Evolutionary conservation across 495 filamentous ascomycete species (phyloP).

Genomic region (Neurospora terricola): DNA sequence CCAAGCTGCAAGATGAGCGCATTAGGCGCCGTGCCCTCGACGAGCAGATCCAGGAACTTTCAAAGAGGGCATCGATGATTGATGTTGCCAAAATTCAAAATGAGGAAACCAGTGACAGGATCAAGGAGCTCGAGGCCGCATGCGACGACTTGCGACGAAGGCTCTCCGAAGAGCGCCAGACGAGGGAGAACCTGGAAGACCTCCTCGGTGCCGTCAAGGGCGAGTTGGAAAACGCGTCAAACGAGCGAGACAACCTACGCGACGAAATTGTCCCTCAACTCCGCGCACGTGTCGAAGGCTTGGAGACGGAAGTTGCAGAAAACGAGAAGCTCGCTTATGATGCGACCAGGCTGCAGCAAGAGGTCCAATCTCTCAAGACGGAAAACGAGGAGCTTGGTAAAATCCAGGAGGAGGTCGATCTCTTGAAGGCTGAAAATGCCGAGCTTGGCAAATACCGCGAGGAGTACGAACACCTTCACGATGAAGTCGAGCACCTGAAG

Average conservation of each 20-base stretch:
- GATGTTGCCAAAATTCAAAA: constrained; percentile 38
- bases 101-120: constrained; percentile 39
- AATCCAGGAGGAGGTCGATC: constrained; percentile 1
- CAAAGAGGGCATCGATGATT: constrained; percentile 56
- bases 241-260: constrained; percentile 84
- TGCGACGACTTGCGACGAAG: constrained; percentile 75
- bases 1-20: constrained; percentile 79
- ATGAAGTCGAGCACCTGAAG: no score
- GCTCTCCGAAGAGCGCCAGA: constrained; percentile 72
- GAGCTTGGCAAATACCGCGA: background rate
- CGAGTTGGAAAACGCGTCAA: constrained; percentile 70
- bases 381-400: constrained; percentile 40
- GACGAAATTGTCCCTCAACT: constrained; percentile 76
- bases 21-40: constrained; percentile 63
- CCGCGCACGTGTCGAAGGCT: constrained; percentile 61
- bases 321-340: constrained; percentile 63
- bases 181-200: constrained; percentile 91
- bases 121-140: constrained; percentile 66
- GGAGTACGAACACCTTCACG: background rate
- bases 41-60: constrained; percentile 68
- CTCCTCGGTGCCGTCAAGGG: constrained; percentile 71
- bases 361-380: constrained; percentile 56
- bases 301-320: constrained; percentile 58
- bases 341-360: constrained; percentile 68
- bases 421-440: constrained; percentile 1